phyloP scores from a whole-genome alignment of 106 monocot genomes.

The Platanthera guangdongensis region DNA sequence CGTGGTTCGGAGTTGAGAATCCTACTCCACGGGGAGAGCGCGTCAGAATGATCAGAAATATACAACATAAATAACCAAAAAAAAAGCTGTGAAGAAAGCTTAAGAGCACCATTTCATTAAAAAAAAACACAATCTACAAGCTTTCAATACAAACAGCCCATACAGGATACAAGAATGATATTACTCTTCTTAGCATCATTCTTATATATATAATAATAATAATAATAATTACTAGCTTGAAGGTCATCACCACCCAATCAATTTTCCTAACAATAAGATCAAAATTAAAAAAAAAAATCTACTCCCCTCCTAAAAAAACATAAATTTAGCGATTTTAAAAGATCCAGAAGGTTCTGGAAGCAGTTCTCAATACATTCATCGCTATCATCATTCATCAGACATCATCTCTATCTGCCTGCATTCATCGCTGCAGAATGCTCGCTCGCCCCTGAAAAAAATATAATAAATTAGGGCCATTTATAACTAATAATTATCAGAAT shows the following conservation, averaged over 20 bases:
- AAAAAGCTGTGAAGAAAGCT: not conserved
- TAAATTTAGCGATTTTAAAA: not conserved
- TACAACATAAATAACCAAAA: no score
- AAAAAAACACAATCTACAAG: not conserved
- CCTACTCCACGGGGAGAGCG: no score
- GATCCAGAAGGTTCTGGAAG: not conserved
- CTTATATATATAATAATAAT: not conserved
- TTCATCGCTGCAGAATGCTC: constrained; percentile 17
- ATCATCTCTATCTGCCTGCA: constrained; percentile 13
- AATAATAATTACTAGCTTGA: not conserved
- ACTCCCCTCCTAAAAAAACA: not conserved
- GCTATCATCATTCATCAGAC: not conserved
- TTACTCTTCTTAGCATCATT: not conserved
- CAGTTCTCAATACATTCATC: constrained; percentile 5
- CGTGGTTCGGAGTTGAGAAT: no score
- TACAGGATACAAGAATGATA: not conserved
- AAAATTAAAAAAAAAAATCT: not conserved
- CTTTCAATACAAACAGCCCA: not conserved
- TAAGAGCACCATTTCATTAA: not conserved
- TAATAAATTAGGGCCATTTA: not conserved
- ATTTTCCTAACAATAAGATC: not conserved
- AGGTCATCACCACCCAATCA: not conserved
- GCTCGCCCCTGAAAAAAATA: constrained; percentile 12
- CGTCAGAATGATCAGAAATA: no score
- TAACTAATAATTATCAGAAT: not conserved